These are phyloP conservation scores for Beauveria rudraprayagi DNA, from an alignment of 2,329 filamentous ascomycete genomes.

Conservation along the genomic window DNA sequence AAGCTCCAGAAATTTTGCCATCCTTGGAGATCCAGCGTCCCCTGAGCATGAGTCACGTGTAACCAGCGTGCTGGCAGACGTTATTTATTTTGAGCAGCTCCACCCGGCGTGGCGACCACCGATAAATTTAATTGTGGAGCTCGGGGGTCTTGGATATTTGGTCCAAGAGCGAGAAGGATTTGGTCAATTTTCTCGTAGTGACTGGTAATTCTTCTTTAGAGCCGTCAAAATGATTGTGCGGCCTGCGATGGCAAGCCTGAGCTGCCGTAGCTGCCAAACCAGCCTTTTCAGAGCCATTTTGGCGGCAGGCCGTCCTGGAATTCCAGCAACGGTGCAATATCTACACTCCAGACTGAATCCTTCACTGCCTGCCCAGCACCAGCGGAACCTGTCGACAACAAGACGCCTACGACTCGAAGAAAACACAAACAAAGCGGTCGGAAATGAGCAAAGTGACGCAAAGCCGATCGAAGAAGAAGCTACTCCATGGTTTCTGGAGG, in stretches of 20 bases:
- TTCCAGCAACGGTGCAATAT: conserved; percentile 15
- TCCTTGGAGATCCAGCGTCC: background rate
- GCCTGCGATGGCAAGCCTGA: conserved; percentile 21
- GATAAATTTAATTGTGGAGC: background rate
- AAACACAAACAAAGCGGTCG: conserved; percentile 14
- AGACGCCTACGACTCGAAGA: conserved; percentile 1
- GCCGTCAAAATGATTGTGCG: conserved; percentile 22
- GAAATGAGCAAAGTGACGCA: conserved; percentile 9
- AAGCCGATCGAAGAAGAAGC: conserved; percentile 18
- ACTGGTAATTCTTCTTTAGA: background rate
- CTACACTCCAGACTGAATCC: conserved; percentile 7
- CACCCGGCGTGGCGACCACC: background rate
- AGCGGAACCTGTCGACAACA: conserved; percentile 19
- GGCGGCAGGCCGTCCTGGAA: background rate
- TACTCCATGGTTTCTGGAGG: conserved; percentile 81
- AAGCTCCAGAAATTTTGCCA: conserved; percentile 9
- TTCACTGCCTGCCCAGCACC: conserved; percentile 13
- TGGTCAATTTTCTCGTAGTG: background rate
- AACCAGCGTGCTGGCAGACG: too few species aligned
- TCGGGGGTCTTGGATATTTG: background rate
- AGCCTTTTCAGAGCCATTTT: conserved; percentile 23
- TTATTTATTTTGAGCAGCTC: background rate
- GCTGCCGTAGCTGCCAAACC: conserved; percentile 25
- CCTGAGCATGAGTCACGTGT: conserved; percentile 7
- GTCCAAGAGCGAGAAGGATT: background rate